These are phyloP conservation scores for Cruciata laevipes DNA, from an alignment of 257 asterid species.

Conservation along the genomic window DNA sequence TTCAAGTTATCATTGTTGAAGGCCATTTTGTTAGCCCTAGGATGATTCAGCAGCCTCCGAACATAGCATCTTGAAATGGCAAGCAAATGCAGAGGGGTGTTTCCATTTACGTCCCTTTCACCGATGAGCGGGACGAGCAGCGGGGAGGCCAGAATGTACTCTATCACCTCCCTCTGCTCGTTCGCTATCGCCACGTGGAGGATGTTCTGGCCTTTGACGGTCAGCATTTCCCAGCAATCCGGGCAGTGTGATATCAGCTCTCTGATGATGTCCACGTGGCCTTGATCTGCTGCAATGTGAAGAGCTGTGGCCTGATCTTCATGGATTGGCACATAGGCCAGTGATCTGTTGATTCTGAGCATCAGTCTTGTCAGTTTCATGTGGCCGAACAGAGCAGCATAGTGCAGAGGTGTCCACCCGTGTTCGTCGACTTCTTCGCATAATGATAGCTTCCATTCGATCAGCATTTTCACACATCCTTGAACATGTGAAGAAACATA, in stretches of 20 bases:
- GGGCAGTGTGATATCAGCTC: conserved; percentile 9
- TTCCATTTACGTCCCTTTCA: conserved; percentile 13
- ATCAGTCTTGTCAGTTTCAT: background rate
- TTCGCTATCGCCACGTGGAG: conserved; percentile 13
- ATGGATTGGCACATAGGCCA: conserved; percentile 1
- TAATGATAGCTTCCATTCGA: conserved; percentile 7
- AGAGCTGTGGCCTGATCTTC: conserved; percentile 14
- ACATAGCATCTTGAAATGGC: conserved; percentile 2
- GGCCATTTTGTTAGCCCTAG: conserved; percentile 11
- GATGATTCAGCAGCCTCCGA: background rate
- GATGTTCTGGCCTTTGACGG: conserved; percentile 10
- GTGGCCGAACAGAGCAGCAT: conserved; percentile 6
- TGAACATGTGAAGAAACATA: background rate
- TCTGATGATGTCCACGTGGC: conserved; percentile 3
- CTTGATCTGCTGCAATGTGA: conserved; percentile 18
- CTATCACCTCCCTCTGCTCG: background rate
- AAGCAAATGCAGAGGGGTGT: conserved; percentile 21
- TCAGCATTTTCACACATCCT: conserved; percentile 8
- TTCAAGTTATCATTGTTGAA: conserved; percentile 15
- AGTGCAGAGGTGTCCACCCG: conserved; percentile 18
- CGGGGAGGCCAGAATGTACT: background rate
- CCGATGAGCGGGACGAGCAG: background rate
- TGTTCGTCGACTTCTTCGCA: conserved; percentile 8
- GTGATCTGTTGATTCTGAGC: background rate
- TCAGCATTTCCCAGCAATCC: conserved; percentile 23